Conservation (phyloP, 768 basidiomycete genomes). For the Suillus variegatus region DNA sequence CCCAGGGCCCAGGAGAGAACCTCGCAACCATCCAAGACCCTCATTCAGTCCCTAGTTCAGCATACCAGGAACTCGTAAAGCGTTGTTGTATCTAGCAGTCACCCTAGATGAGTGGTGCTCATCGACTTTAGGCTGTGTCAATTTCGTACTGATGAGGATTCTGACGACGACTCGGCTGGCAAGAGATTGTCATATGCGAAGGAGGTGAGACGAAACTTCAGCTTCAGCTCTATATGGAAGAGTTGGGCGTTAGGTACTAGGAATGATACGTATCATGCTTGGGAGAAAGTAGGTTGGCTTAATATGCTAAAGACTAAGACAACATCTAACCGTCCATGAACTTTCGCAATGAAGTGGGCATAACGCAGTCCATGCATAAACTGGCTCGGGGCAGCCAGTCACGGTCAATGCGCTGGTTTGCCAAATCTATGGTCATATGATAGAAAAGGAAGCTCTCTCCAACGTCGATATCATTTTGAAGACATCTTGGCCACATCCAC, state of each 20-base stretch:
- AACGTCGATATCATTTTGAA: no score
- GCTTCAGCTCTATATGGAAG: neutral
- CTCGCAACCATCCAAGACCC: neutral
- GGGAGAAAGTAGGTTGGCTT: neutral
- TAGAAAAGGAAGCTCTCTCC: no score
- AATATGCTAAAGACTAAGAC: neutral
- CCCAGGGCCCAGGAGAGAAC: constrained; percentile 1
- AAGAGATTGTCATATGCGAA: neutral
- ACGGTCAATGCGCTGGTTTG: no score
- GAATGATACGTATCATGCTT: neutral
- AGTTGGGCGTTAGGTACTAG: neutral
- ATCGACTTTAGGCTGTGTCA: neutral
- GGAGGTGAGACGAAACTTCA: neutral
- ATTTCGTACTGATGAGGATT: neutral
- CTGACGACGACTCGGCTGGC: neutral
- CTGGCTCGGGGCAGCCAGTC: no score
- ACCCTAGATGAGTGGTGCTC: neutral
- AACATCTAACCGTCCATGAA: neutral
- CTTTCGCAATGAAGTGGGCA: neutral
- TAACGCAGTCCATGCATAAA: no score
- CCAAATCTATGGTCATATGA: no score
- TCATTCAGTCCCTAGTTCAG: neutral
- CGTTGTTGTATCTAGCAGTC: neutral
- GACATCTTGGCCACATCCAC: no score
- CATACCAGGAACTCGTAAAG: neutral